Evolutionary conservation across 495 filamentous ascomycete genomes (phyloP), one percentile per base, ranked within the genome.

Genomic region (Podospora pseudocomata): DNA sequence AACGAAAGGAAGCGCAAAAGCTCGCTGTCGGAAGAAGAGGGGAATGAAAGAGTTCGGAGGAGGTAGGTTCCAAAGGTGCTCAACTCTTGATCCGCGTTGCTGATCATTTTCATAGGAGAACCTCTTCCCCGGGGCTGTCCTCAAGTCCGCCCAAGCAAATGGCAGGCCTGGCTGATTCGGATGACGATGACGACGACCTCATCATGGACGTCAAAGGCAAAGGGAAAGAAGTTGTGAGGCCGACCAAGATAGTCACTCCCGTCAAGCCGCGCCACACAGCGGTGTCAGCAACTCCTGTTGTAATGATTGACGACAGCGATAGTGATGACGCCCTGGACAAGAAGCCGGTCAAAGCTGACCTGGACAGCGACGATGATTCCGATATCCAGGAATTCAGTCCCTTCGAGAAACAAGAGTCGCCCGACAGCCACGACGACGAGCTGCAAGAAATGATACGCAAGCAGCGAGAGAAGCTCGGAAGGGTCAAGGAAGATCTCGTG

Each of bases 391-490:
- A 49, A 49, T 3, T 49, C 39, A 11, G 15, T 49, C 39, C 39
- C 23, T 4, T 58, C 55, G 60, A 49, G 11, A 27, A 66, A 1
- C 30, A 63, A 23, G 44, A 30, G 15, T 28, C 54, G 34, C 55
- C 18, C 5, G 34, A 64, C 54, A 66, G 68, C n/a, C 16, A 49
- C 19, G 64, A 63, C 13, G 18, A 53, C 0, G 11, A 69, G 19
- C 54, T 53, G 20, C 34, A 63, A 19, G 64, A 62, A 11, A 86
- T 93, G 54, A 84, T 90, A 67, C 83, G 94, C 59, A 90, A 92
- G 73, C 90, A 90, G 32, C 87, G 16, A 30, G 55, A 54, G 68
- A 74, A 60, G 76, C 73, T 11, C 65, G 63, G 58, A 59, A 62
- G 7, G n/a, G 67, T 2, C 67, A 68, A 28, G 57, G 23, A 2